Evolutionary conservation across 1,284 basidiomycete species (phyloP), one percentile per base, ranked within the genome.

Genomic region (Ustilago sp.): DNA sequence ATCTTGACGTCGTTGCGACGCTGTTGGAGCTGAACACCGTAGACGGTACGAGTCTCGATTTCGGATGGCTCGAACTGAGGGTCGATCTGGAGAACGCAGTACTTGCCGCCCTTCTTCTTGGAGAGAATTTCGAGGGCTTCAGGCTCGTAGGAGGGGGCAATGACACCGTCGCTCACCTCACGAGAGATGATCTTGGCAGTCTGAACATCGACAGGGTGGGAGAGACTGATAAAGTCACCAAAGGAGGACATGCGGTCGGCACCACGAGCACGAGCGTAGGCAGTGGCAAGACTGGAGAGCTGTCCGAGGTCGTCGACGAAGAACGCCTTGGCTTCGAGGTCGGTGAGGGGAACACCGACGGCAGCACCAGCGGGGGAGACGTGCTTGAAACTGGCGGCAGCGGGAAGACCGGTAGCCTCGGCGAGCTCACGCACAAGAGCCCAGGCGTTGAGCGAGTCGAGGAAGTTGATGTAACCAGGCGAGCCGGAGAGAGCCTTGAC

Each of bases 211-310:
- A 95, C 97, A 39, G 91, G 91, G 62, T 93, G 92, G 31, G 94
- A 97, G 13, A 99, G 90, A 1, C 94, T 96, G 83, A 99, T 96
- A 87, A 99, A 97, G 88, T 99, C 97, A 31, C 96, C 96, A 86
- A 99, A 99, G 6, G 94, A 98, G 2, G 95, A 98, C 96, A 99
- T 99, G 63, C 96, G 92, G 87, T 99, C 97, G 19, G 96, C 97
- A 76, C 95, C 95, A 86, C 97, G 91, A 63, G 96, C 97, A 68
- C 97, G 92, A 45, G 96, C 95, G 84, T 99, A 99, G 1, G 97
- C 97, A 65, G 91, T 90, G 31, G 96, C 96, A 55, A 99, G 89
- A 12, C 93, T 91, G 1, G 94, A 95, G 51, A 99, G 89, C 51
- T 92, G 89, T 84, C 93, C 95, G 67, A 98, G 89, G 84, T 98